These are phyloP conservation scores for Penicillium arizonense DNA, from an alignment of 495 filamentous ascomycete species.

Conservation along the genomic window DNA sequence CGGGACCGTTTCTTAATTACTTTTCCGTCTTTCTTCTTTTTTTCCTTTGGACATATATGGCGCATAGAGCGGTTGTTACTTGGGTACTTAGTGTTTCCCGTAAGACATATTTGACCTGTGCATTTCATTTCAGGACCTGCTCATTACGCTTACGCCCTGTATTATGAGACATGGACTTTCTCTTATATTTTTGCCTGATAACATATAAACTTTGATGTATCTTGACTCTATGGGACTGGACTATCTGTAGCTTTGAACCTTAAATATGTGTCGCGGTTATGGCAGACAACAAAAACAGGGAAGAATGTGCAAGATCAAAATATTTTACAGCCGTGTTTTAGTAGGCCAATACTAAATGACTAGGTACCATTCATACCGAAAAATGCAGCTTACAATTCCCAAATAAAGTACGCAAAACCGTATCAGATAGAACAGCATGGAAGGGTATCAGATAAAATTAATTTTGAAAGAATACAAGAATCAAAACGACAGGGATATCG, in stretches of 20 bases:
- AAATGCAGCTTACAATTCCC: no score
- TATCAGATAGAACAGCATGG: no score
- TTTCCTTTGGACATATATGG: slow-evolving; percentile 22
- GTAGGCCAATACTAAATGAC: no score
- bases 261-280: no score
- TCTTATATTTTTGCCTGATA: slow-evolving; percentile 2
- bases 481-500: slow-evolving; percentile 7
- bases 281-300: no score
- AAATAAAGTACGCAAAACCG: no score
- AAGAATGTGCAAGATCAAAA: no score
- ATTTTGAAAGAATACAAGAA: not conserved
- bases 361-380: no score
- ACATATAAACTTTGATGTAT: not conserved
- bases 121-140: slow-evolving; percentile 5
- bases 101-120: not conserved
- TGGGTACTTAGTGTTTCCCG: slow-evolving; percentile 11
- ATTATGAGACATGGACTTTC: slow-evolving; percentile 22
- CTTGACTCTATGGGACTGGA: not conserved
- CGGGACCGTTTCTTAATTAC: not conserved
- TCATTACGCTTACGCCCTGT: slow-evolving; percentile 18
- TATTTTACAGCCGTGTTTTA: no score
- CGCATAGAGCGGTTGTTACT: slow-evolving; percentile 32
- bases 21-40: slow-evolving; percentile 13
- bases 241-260: not conserved
- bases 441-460: no score